Conservation (phyloP, 345 rosid genomes). For the Pseudoturritis turrita region DNA sequence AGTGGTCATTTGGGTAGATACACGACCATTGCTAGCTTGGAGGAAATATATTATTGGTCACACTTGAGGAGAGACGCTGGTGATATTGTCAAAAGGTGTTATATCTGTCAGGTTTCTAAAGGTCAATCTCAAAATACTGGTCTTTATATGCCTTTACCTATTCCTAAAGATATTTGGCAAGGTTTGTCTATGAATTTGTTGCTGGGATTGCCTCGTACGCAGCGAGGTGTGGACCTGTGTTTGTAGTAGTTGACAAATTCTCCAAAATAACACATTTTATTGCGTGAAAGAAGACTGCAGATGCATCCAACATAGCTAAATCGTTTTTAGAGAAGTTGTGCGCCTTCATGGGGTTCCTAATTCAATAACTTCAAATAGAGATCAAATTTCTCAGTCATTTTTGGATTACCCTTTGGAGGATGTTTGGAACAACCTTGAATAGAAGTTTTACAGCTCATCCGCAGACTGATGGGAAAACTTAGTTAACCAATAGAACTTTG, state of each 20-base stretch:
- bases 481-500: not conserved
- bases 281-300: not conserved
- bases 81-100: not conserved
- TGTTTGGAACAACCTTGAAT: not conserved
- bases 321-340: not conserved
- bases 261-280: not conserved
- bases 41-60: not conserved
- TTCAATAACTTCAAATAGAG: not conserved
- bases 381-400: not conserved
- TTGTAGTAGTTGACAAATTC: not conserved
- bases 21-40: constrained; percentile 1
- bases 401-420: not conserved
- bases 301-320: not conserved
- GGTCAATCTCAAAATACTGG: not conserved
- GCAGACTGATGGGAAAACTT: not conserved
- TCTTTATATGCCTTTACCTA: not conserved
- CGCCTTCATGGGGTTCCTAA: not conserved
- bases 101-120: not conserved
- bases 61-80: not conserved
- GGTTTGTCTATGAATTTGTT: not conserved
- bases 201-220: not conserved
- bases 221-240: not conserved
- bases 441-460: not conserved
- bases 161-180: not conserved
- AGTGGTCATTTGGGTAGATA: constrained; percentile 3